Evolutionary conservation across 2,329 filamentous ascomycete species (phyloP).

Genomic region (Hymenoscyphus albidus): DNA sequence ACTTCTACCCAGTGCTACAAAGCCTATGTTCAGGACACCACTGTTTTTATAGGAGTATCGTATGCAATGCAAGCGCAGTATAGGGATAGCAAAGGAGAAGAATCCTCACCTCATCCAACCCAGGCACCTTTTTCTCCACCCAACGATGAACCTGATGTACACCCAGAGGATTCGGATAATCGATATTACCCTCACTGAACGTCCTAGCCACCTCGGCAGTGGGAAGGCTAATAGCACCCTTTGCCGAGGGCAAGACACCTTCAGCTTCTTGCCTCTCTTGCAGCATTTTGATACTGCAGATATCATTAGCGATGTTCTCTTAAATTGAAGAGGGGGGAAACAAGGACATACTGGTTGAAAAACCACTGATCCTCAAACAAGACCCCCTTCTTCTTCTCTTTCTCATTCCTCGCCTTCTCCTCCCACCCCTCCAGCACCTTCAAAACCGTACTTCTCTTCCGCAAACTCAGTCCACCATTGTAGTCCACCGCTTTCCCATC

Average conservation of each 20-base stretch:
- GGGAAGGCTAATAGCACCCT: constrained; percentile 30
- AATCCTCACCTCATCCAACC: constrained; percentile 18
- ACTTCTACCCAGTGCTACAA: constrained; percentile 14
- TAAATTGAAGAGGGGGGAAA: background rate
- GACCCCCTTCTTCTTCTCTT: background rate
- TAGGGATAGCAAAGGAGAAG: background rate
- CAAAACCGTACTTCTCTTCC: constrained; percentile 37
- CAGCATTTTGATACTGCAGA: constrained; percentile 23
- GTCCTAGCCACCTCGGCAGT: constrained; percentile 30
- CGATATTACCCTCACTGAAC: constrained; percentile 33
- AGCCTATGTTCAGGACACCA: constrained; percentile 31
- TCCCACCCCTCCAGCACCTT: constrained; percentile 30
- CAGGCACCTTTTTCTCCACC: constrained; percentile 22
- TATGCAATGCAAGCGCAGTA: background rate
- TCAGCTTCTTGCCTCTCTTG: constrained; percentile 21
- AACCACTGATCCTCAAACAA: constrained; percentile 33
- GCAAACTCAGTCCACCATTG: constrained; percentile 39
- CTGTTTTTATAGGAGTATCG: background rate
- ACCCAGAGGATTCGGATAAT: constrained; percentile 33
- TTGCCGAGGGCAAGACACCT: constrained; percentile 22
- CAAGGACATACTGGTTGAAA: constrained; percentile 26
- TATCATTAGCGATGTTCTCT: background rate
- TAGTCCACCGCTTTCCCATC: constrained; percentile 28
- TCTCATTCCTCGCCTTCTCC: constrained; percentile 16
- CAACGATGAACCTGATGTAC: constrained; percentile 33